phyloP scores from a whole-genome alignment of 768 basidiomycete genomes.

The Nidularia pulvinata region DNA sequence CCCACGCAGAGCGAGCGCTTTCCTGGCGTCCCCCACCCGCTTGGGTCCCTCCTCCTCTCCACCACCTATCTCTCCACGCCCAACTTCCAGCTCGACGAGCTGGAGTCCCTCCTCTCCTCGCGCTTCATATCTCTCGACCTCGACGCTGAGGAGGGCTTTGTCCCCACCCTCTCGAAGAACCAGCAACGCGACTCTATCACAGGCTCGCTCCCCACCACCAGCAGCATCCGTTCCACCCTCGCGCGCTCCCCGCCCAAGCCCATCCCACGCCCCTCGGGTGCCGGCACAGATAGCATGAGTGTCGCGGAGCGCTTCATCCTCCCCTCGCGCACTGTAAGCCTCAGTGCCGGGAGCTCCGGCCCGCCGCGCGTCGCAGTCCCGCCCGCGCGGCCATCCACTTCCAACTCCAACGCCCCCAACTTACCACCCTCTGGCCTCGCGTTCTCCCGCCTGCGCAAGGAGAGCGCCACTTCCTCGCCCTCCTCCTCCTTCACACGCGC shows the following conservation, averaged over 20 bases:
- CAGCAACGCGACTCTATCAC: slow-evolving; percentile 45
- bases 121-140: background rate
- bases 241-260: slow-evolving; percentile 16
- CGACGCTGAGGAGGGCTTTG: background rate
- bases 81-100: background rate
- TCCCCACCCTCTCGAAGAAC: background rate
- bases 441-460: slow-evolving; percentile 44
- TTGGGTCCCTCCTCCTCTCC: background rate
- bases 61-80: background rate
- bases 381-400: slow-evolving; percentile 15
- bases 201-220: slow-evolving; percentile 18
- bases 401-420: background rate
- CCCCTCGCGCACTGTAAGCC: slow-evolving; percentile 11
- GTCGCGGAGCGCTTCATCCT: background rate
- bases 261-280: slow-evolving; percentile 11
- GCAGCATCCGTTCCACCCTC: slow-evolving; percentile 13
- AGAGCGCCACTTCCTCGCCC: slow-evolving; percentile 41
- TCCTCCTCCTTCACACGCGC: slow-evolving; percentile 20
- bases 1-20: background rate
- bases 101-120: background rate
- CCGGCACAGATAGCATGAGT: slow-evolving; percentile 9
- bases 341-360: slow-evolving; percentile 16
- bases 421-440: slow-evolving; percentile 28
- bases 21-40: background rate
- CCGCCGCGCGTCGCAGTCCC: slow-evolving; percentile 27